phyloP scores from a whole-genome alignment of 768 basidiomycete genomes.

The Gymnopilus dilepis region DNA sequence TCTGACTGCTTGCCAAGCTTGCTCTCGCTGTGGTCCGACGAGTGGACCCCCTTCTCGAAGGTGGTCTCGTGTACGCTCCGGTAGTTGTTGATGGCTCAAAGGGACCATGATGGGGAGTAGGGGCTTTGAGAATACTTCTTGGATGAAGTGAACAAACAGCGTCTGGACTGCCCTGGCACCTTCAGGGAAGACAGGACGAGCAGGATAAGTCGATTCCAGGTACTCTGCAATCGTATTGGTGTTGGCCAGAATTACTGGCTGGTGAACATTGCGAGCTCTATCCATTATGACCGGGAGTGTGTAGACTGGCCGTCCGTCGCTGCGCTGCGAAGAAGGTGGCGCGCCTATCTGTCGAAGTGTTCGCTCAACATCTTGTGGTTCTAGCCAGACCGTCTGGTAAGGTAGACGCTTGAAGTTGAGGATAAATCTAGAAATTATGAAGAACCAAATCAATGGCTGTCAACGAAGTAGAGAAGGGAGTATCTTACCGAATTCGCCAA shows the following conservation, averaged over 20 bases:
- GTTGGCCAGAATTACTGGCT: slow-evolving; percentile 62
- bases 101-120: slow-evolving; percentile 75
- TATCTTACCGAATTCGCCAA: slow-evolving; percentile 67
- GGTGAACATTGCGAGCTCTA: slow-evolving; percentile 47
- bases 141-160: slow-evolving; percentile 72
- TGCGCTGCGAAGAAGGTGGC: slow-evolving; percentile 55
- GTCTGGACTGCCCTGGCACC: slow-evolving; percentile 71
- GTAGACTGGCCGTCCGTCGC: slow-evolving; percentile 67
- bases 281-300: slow-evolving; percentile 75
- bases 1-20: slow-evolving; percentile 66
- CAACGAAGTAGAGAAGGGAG: background rate
- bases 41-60: slow-evolving; percentile 38
- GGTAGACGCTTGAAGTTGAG: slow-evolving; percentile 79
- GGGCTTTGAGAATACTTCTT: slow-evolving; percentile 67
- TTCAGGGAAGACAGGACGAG: slow-evolving; percentile 72
- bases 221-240: slow-evolving; percentile 72
- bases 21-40: slow-evolving; percentile 56
- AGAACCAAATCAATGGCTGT: slow-evolving; percentile 8
- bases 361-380: slow-evolving; percentile 70
- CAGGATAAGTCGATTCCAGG: slow-evolving; percentile 70
- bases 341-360: slow-evolving; percentile 64
- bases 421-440: slow-evolving; percentile 53
- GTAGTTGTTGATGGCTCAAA: slow-evolving; percentile 64
- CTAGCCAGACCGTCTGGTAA: slow-evolving; percentile 73
- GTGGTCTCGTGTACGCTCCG: slow-evolving; percentile 57